Conservation (phyloP, 2,329 filamentous ascomycete species). For the Lecanosticta acicola region DNA sequence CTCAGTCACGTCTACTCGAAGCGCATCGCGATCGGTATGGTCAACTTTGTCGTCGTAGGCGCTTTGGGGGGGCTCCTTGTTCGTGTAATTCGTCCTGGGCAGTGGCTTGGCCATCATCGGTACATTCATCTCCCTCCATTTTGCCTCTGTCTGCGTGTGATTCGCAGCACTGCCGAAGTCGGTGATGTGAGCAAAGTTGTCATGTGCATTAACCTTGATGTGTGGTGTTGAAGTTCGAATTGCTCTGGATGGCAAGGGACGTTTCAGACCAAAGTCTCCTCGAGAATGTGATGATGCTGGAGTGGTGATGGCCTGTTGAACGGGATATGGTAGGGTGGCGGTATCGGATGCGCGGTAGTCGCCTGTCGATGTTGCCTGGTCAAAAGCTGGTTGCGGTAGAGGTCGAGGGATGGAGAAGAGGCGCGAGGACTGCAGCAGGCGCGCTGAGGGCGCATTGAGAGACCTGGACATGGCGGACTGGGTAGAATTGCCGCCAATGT, state of each 20-base stretch:
- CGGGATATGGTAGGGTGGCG: slow-evolving; percentile 73
- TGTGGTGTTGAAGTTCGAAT: slow-evolving; percentile 67
- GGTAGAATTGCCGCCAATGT: no score
- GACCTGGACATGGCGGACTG: slow-evolving; percentile 33
- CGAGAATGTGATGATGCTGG: slow-evolving; percentile 63
- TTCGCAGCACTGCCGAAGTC: slow-evolving; percentile 85
- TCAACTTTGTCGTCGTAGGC: slow-evolving; percentile 41
- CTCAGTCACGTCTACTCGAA: neutral
- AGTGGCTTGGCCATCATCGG: slow-evolving; percentile 54
- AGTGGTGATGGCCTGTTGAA: slow-evolving; percentile 74
- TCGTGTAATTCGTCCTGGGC: slow-evolving; percentile 16
- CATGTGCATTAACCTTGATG: slow-evolving; percentile 66
- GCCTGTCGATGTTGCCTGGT: slow-evolving; percentile 43
- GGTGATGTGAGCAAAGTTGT: slow-evolving; percentile 73
- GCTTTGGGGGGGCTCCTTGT: slow-evolving; percentile 20
- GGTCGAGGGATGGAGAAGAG: slow-evolving; percentile 81
- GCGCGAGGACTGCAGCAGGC: slow-evolving; percentile 76
- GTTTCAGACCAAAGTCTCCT: slow-evolving; percentile 92
- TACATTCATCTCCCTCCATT: slow-evolving; percentile 78
- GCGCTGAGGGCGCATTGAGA: slow-evolving; percentile 53
- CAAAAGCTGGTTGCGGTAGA: slow-evolving; percentile 55
- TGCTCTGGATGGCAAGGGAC: slow-evolving; percentile 69
- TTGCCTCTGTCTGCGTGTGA: slow-evolving; percentile 71
- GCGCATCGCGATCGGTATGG: slow-evolving; percentile 36
- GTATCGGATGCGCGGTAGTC: slow-evolving; percentile 55